Conservation (phyloP, 768 basidiomycete genomes). For the Russula sp. region DNA sequence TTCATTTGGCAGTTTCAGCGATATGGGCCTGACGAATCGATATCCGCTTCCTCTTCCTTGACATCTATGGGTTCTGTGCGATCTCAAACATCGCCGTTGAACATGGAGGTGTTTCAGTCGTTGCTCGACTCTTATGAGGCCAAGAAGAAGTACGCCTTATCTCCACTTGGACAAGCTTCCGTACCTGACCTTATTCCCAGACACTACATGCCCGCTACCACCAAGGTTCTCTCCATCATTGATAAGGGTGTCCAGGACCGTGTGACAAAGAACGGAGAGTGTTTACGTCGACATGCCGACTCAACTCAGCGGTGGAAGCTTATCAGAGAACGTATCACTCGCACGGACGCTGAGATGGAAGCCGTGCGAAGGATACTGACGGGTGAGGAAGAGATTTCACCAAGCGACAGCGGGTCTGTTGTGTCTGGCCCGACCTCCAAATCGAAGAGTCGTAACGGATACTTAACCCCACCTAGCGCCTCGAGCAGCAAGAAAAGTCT, state of each 20-base stretch:
- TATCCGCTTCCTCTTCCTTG: constrained; percentile 41
- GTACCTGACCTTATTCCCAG: constrained; percentile 41
- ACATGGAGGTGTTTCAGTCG: constrained; percentile 59
- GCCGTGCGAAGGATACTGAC: constrained; percentile 55
- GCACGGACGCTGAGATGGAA: constrained; percentile 84
- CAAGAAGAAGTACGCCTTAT: constrained; percentile 72
- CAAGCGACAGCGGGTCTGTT: constrained; percentile 70
- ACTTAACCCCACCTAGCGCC: constrained; percentile 58
- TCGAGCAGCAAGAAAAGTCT: constrained; percentile 42
- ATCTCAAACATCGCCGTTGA: constrained; percentile 52
- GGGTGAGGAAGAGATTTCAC: constrained; percentile 46
- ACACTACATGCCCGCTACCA: constrained; percentile 92
- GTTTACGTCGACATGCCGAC: constrained; percentile 83
- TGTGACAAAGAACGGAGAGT: constrained; percentile 96
- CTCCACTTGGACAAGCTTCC: constrained; percentile 1
- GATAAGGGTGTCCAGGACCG: constrained; percentile 92
- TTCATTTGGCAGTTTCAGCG: constrained; percentile 82
- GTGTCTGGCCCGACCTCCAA: constrained; percentile 49
- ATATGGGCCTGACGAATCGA: constrained; percentile 47
- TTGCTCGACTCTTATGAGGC: constrained; percentile 78
- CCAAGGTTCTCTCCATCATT: constrained; percentile 88
- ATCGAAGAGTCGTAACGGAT: constrained; percentile 53
- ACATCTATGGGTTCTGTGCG: constrained; percentile 41
- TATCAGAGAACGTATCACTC: constrained; percentile 71
- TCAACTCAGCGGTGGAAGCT: constrained; percentile 83